These are phyloP conservation scores for Podaxis rugospora DNA, from an alignment of 768 basidiomycete genomes.

Conservation along the genomic window DNA sequence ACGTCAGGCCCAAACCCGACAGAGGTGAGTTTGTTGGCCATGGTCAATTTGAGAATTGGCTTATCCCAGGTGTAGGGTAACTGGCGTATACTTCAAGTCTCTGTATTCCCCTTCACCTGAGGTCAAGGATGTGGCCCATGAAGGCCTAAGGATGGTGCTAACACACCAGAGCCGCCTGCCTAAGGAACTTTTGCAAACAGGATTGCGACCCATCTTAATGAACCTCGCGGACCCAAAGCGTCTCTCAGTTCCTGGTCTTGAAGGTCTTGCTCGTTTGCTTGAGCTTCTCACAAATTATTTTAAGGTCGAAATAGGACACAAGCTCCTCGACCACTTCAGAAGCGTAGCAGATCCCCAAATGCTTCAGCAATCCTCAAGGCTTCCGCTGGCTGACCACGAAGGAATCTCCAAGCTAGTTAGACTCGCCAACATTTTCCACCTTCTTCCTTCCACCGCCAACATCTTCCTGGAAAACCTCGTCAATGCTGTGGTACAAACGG, in stretches of 20 bases:
- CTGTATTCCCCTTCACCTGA: constrained; percentile 88
- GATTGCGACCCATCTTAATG: constrained; percentile 94
- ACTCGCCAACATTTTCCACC: constrained; percentile 96
- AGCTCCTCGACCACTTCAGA: constrained; percentile 94
- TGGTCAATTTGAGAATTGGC: background rate
- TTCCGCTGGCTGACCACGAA: constrained; percentile 83
- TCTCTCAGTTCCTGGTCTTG: constrained; percentile 85
- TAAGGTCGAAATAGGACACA: constrained; percentile 98
- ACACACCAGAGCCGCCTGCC: constrained; percentile 88
- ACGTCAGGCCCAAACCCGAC: constrained; percentile 77
- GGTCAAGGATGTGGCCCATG: constrained; percentile 93
- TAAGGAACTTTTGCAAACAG: constrained; percentile 92
- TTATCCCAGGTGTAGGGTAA: constrained; percentile 54
- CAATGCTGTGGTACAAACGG: constrained; percentile 85
- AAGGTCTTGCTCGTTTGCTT: constrained; percentile 89
- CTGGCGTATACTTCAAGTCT: constrained; percentile 96
- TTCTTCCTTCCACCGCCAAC: constrained; percentile 89
- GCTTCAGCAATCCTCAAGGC: constrained; percentile 71
- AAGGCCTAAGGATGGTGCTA: constrained; percentile 85
- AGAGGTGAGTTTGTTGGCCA: constrained; percentile 50
- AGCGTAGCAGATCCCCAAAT: constrained; percentile 88
- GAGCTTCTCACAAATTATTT: constrained; percentile 98
- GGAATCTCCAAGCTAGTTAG: constrained; percentile 90
- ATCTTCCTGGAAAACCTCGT: constrained; percentile 89
- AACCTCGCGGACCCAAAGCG: constrained; percentile 96